These are phyloP conservation scores for Pistacia integerrima DNA, from an alignment of 345 rosid species.

Conservation along the genomic window DNA sequence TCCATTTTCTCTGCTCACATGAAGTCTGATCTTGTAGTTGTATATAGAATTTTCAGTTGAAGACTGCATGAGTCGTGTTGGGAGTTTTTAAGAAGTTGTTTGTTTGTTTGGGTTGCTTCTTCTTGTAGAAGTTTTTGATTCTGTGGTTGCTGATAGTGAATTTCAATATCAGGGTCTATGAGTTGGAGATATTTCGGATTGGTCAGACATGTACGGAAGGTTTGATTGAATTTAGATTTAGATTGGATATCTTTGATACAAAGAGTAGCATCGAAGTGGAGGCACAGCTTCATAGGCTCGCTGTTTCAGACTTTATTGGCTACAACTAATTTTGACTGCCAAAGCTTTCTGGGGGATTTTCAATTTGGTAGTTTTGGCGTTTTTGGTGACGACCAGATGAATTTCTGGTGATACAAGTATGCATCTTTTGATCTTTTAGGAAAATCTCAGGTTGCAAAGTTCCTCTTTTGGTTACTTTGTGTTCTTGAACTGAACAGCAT, in stretches of 20 bases:
- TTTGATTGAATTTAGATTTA: not conserved
- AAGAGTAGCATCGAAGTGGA: not conserved
- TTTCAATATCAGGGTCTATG: slow-evolving; percentile 1
- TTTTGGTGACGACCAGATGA: not conserved
- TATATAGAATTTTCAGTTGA: slow-evolving; percentile 3
- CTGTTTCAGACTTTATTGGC: not conserved
- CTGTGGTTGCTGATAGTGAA: not conserved
- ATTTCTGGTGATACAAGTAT: slow-evolving; percentile 6
- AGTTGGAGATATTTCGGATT: slow-evolving; percentile 17
- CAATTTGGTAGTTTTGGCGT: not conserved
- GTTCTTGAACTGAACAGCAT: slow-evolving; percentile 1
- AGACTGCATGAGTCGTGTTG: not conserved
- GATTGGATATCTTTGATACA: slow-evolving; percentile 29
- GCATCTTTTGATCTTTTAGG: slow-evolving; percentile 5
- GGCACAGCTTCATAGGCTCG: not conserved
- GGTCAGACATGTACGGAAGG: slow-evolving; percentile 23
- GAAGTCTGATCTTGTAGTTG: slow-evolving; percentile 19
- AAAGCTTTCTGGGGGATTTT: not conserved
- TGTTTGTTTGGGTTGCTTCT: not conserved
- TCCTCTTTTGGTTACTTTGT: slow-evolving; percentile 6
- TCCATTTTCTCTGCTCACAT: slow-evolving; percentile 23
- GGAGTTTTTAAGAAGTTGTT: not conserved
- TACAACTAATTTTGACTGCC: not conserved
- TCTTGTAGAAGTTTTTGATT: slow-evolving; percentile 10
- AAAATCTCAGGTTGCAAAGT: not conserved